Evolutionary conservation across 805 yeast species (phyloP), one percentile per base, ranked within the genome.

Genomic region (Hanseniaspora pseudoguilliermondii): DNA sequence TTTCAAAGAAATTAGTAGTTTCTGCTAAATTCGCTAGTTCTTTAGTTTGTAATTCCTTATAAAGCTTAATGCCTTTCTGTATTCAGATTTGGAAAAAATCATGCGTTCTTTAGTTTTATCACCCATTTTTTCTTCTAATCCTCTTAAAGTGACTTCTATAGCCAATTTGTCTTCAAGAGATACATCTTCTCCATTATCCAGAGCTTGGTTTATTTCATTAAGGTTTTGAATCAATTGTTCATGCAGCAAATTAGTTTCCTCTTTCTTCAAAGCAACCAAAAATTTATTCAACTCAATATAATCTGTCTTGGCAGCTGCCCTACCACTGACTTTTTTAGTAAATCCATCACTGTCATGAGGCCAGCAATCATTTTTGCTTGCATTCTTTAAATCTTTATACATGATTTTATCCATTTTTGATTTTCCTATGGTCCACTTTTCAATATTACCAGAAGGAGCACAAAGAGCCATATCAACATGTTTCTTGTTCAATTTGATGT

Each of bases 311-410:
- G 39, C 43, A 39, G 46, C 50, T 5, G 46, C 46, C 38, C 54
- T 39, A 8, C 36, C 46, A 9, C 41, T 44, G 5, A 73, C 71
- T 48, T 65, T 65, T 2, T 70, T 61, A 32, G 73, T 75, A 2
- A 79, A 73, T 65, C 84, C 84, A 2, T 82, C 25, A 13, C 32
- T 82, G 38, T 77, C 85, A 41, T 82, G 67, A 0, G 85, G 83
- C 98, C 97, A 93, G 53, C 83, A 69, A 66, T 93, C 98, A 23
- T 96, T 96, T 64, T 79, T 78, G n/a, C 68, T 69, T 0, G 87
- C 79, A 66, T 93, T 91, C 55, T 97, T 75, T 0, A 96, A 96
- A 71, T 93, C 97, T 64, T 86, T 95, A 62, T 87, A 93, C 2
- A 74, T 80, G 59, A 80, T 84, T 59, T 80, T 80, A 35, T n/a